phyloP scores from a whole-genome alignment of 2,329 filamentous ascomycete species.

The Bipolaris gigantea region DNA sequence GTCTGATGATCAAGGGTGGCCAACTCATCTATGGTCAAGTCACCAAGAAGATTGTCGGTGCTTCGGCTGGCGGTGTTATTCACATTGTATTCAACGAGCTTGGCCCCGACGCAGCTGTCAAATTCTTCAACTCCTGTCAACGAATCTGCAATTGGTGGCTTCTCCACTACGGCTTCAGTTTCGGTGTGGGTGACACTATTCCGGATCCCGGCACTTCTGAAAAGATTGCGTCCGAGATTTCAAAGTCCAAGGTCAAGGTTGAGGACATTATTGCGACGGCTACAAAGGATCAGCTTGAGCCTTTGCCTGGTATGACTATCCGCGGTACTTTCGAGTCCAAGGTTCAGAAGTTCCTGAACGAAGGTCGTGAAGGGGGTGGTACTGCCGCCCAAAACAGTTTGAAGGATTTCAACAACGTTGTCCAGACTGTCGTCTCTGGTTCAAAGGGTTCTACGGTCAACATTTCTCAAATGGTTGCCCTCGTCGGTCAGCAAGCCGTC shows the following conservation, averaged over 20 bases:
- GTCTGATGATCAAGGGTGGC: slow-evolving; percentile 80
- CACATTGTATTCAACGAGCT: slow-evolving; percentile 97
- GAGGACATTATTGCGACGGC: slow-evolving; percentile 73
- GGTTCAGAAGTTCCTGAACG: slow-evolving; percentile 91
- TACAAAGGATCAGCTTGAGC: slow-evolving; percentile 83
- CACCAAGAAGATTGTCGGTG: slow-evolving; percentile 93
- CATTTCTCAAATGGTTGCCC: slow-evolving; percentile 98
- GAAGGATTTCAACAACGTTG: slow-evolving; percentile 94
- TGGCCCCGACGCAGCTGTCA: slow-evolving; percentile 80
- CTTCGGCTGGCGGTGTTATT: slow-evolving; percentile 84
- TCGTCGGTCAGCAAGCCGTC: slow-evolving; percentile 97
- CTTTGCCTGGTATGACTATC: slow-evolving; percentile 97
- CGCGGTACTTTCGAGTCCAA: slow-evolving; percentile 98
- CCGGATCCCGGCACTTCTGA: slow-evolving; percentile 83
- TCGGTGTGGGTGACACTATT: slow-evolving; percentile 97
- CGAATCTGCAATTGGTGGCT: slow-evolving; percentile 97
- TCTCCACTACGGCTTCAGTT: slow-evolving; percentile 92
- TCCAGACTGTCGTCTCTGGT: slow-evolving; percentile 93
- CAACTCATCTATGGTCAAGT: slow-evolving; percentile 88
- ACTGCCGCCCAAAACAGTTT: slow-evolving; percentile 87
- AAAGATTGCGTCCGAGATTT: slow-evolving; percentile 80
- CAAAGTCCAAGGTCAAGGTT: slow-evolving; percentile 79
- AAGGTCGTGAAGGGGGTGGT: slow-evolving; percentile 94
- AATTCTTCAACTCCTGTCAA: slow-evolving; percentile 94
- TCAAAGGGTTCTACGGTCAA: slow-evolving; percentile 99